Evolutionary conservation across 129 eudicot species (phyloP).

Genomic region (Centella asiatica): DNA sequence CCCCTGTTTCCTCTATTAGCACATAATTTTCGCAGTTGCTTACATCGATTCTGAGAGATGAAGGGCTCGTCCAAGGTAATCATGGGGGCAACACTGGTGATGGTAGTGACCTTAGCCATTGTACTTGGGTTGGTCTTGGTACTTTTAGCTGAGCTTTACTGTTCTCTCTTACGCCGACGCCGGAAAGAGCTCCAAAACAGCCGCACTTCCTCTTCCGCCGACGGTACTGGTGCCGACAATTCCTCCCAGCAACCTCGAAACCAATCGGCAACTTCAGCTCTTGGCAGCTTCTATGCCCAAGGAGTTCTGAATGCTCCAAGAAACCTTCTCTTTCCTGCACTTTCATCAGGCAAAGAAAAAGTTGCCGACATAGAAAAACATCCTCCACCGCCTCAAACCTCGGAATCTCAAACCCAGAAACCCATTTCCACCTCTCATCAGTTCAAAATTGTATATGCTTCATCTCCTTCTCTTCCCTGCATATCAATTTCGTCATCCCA

Average conservation of each 20-base stretch:
- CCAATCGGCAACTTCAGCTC: slow-evolving; percentile 17
- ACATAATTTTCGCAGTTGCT: neutral
- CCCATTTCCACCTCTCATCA: slow-evolving; percentile 1
- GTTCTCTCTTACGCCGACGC: slow-evolving; percentile 41
- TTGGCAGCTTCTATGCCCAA: slow-evolving; percentile 38
- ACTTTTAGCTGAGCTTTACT: slow-evolving; percentile 70
- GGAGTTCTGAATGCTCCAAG: slow-evolving; percentile 70
- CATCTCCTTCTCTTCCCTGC: slow-evolving; percentile 18
- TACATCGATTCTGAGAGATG: slow-evolving; percentile 22
- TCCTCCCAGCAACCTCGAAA: slow-evolving; percentile 5
- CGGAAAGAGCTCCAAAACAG: slow-evolving; percentile 9
- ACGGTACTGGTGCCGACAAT: neutral
- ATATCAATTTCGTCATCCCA: slow-evolving; percentile 13
- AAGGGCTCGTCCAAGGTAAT: slow-evolving; percentile 49
- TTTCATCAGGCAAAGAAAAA: slow-evolving; percentile 16
- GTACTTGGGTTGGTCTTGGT: slow-evolving; percentile 50
- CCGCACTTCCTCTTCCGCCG: slow-evolving; percentile 11
- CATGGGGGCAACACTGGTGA: slow-evolving; percentile 55
- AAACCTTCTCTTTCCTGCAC: slow-evolving; percentile 63
- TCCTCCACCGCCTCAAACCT: slow-evolving; percentile 5
- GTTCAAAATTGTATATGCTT: neutral
- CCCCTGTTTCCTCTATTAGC: slow-evolving; percentile 19
- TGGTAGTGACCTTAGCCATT: slow-evolving; percentile 44
- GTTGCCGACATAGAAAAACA: slow-evolving; percentile 34
- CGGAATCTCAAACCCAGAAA: neutral